A percentile compares a stretch with the other conserved stretches of the same genome.
phyloP scores from a whole-genome alignment of 768 basidiomycete genomes.

The Termitomyces sp. region DNA sequence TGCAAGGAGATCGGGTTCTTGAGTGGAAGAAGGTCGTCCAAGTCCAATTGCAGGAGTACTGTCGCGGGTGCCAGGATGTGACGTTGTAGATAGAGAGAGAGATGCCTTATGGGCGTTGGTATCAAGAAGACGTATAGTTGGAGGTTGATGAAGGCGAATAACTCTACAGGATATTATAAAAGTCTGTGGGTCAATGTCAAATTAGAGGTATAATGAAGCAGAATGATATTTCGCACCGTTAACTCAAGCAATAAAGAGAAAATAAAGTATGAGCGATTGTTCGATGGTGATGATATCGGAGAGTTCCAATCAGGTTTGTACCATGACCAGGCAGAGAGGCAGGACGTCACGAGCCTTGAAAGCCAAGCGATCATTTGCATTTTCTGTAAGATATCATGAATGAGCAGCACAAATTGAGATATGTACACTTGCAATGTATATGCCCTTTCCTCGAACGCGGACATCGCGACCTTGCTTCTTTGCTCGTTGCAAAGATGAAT shows the following conservation, averaged over 20 bases:
- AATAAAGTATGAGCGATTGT: conserved; percentile 44
- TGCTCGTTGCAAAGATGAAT: conserved; percentile 53
- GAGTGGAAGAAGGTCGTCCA: conserved; percentile 11
- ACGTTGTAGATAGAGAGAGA: conserved; percentile 42
- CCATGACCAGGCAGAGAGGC: conserved; percentile 40
- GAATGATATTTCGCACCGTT: conserved; percentile 37
- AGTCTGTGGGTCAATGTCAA: conserved; percentile 34
- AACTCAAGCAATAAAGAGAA: conserved; percentile 49
- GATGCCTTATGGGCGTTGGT: conserved; percentile 40
- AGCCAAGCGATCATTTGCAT: conserved; percentile 62
- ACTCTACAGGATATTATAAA: conserved; percentile 47
- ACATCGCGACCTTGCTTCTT: conserved; percentile 70
- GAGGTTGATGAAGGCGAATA: conserved; percentile 65
- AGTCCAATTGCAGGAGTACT: conserved; percentile 13
- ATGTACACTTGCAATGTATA: conserved; percentile 53
- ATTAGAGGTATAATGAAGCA: neutral
- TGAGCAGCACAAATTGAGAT: neutral
- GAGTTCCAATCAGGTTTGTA: conserved; percentile 36
- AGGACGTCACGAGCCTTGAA: conserved; percentile 48
- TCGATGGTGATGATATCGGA: conserved; percentile 29
- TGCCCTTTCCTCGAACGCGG: conserved; percentile 57
- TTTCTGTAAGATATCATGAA: conserved; percentile 33
- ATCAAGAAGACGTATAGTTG: conserved; percentile 67
- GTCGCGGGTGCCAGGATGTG: conserved; percentile 22
- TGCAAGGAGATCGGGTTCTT: conserved; percentile 59